phyloP scores from a whole-genome alignment of 352 stramenopile genomes.

The Pythium oligandrum region DNA sequence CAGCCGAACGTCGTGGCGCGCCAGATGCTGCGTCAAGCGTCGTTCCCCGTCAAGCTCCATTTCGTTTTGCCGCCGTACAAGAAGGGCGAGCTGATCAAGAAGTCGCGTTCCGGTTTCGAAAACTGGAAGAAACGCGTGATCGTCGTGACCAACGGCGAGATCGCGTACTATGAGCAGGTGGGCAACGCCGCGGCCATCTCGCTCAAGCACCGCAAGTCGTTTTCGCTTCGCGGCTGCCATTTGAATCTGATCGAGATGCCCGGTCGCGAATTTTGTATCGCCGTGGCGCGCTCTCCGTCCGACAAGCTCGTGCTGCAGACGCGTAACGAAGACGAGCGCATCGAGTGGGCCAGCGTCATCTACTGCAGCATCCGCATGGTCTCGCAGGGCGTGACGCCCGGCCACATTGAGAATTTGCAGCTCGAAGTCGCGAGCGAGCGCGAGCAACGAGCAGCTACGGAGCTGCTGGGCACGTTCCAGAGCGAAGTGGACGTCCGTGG shows the following conservation, averaged over 20 bases:
- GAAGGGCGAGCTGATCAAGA: constrained; percentile 75
- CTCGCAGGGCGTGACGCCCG: constrained; percentile 78
- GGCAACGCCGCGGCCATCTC: constrained; percentile 17
- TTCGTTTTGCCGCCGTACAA: constrained; percentile 85
- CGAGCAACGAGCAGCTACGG: not conserved
- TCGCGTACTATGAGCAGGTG: constrained; percentile 82
- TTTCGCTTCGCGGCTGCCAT: constrained; percentile 81
- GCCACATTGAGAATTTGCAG: constrained; percentile 71
- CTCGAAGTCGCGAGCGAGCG: constrained; percentile 37
- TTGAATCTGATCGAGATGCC: constrained; percentile 77
- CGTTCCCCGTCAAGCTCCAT: constrained; percentile 62
- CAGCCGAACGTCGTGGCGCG: constrained; percentile 54
- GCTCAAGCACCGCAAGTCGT: constrained; percentile 83
- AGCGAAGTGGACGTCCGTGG: no score
- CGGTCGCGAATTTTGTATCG: constrained; percentile 69
- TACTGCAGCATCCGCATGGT: constrained; percentile 88
- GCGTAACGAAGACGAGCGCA: constrained; percentile 59
- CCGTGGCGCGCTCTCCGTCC: constrained; percentile 74
- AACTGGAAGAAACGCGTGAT: constrained; percentile 85
- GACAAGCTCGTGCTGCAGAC: constrained; percentile 84
- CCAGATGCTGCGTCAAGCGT: constrained; percentile 39
- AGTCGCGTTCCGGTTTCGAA: constrained; percentile 79
- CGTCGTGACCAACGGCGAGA: constrained; percentile 73
- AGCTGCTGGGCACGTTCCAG: constrained; percentile 14
- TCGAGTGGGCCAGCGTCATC: constrained; percentile 84